Evolutionary conservation across 306 rosid species (phyloP), one percentile per base, ranked within the genome.

Genomic region (Senna tora): DNA sequence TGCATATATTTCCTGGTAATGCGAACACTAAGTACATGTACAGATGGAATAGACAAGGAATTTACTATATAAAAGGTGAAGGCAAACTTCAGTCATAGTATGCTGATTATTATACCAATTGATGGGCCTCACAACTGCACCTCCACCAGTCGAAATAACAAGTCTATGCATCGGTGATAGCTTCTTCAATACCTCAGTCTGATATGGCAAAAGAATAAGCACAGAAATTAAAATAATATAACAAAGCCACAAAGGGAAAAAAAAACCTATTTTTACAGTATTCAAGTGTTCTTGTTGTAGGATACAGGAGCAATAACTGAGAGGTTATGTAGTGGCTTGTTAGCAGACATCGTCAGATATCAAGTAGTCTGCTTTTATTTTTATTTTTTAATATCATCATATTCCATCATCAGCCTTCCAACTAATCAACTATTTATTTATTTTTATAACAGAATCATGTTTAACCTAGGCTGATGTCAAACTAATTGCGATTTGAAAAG

Each of bases 141-240:
- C 98, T 72, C 98, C 98, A 33, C 98, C 96, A 16, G 96, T 92
- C 54, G 98, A 88, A 79, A 89, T 82, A 76, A 92, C 91, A 46
- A 76, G 72, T 41, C 54, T 83, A 42, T 58, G 76, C 95, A 79
- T 83, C 75, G 51, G 53, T 60, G 96, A 90, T 53, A 86, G 66
- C 82, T 86, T 79, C 69, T n/a, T 73, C 77, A 92, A 69, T 34
- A 50, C 84, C 82, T 84, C 91, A 13, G 86, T 90, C 98, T 92
- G 83, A 61, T 80, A 68, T 45, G 38, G 51, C 69, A 62, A 19
- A 73, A 64, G 54, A 32, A 71, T 13, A 49, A 47, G 71, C 66
- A 53, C 42, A 55, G 74, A 16, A 57, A 71, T 11, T 46, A 33
- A 73, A 28, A 51, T 14, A 32, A 6, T 13, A 65, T 58, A 71